A percentile compares a stretch with the other conserved stretches of the same genome.
Conservation (phyloP, 2,329 filamentous ascomycete genomes). For the Zymoseptoria tritici region DNA sequence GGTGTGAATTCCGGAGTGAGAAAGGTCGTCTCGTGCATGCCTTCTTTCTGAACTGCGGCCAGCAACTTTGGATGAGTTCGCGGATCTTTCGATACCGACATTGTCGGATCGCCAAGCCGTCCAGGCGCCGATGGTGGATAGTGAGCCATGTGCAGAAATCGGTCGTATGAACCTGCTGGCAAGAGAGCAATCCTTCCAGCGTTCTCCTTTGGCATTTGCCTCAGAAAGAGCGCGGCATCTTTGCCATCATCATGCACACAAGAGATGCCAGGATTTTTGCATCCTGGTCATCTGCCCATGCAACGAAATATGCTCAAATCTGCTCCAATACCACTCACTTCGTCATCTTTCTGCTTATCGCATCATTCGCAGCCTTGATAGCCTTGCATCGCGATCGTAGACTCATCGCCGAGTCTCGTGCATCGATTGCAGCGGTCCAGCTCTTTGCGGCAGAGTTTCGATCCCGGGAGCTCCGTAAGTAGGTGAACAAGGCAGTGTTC, state of each 20-base stretch:
- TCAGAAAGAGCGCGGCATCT: background rate
- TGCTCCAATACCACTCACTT: background rate
- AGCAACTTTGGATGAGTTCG: slow-evolving; percentile 1
- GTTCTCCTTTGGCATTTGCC: background rate
- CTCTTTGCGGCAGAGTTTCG: background rate
- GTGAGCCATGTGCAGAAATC: background rate
- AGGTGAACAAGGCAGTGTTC: background rate
- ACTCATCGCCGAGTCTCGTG: background rate
- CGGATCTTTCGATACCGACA: slow-evolving; percentile 1
- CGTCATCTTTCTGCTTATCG: background rate
- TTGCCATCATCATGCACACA: background rate
- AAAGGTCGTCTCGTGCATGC: slow-evolving; percentile 1
- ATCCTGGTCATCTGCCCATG: background rate
- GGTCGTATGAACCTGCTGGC: background rate
- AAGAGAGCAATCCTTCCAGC: background rate
- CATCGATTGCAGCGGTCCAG: background rate
- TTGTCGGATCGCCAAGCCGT: background rate
- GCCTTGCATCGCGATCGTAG: background rate
- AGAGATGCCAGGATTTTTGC: background rate
- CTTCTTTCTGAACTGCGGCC: background rate
- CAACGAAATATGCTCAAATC: background rate
- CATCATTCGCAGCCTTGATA: background rate
- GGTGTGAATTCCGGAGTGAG: background rate
- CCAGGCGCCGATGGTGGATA: background rate
- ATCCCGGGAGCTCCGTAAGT: background rate